Base-by-base conservation (phyloP, 805 yeast species). In the Groenewaldozyma tartarivorans region DNA sequence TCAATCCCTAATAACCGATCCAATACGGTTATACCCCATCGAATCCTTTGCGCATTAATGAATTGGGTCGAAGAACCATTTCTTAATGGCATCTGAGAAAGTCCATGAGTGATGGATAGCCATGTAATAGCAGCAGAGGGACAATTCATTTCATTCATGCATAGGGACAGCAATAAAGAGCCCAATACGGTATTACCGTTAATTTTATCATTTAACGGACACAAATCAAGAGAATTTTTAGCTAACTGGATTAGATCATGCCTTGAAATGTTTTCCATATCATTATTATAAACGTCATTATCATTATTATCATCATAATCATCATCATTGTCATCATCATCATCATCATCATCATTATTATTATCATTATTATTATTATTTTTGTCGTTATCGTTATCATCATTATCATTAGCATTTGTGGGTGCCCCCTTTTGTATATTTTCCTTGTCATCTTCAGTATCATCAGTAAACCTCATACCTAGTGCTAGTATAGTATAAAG, bases 11-110 rank as follows among this genome's bases (percentile, higher is more conserved):
- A 24, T 13, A 52, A 30, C 11, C 54, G 34, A 30, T 52, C 56
- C 51, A 52, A 51, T 9, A 41, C 45, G 40, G 43, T 46, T 16
- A 52, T 22, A n/a, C 50, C 46, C 55, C 56, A 51, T 50, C 51
- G 45, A 16, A 51, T 40, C n/a, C 53, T 40, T n/a, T 50, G 47
- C 11, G 29, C 7, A 5, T 21, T 11, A 3, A 36, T 24, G 5
- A 36, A 9, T 5, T 35, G 33, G n/a, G n/a, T n/a, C n/a, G n/a
- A n/a, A 6, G 32, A 38, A 15, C 35, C 43, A 20, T 38, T 37
- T 24, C 15, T 20, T 4, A 6, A 17, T 5, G 37, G 20, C 22
- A 19, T 24, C 29, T 37, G 43, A 3, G 48, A 50, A 3, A 47
- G 35, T 19, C 53, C 46, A 4, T 43, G 40, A 2, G 51, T 49